Percentiles rank a stretch among this genome's conserved stretches.
phyloP scores from a whole-genome alignment of 208 protist species.

The Naegleria lovaniensis region DNA sequence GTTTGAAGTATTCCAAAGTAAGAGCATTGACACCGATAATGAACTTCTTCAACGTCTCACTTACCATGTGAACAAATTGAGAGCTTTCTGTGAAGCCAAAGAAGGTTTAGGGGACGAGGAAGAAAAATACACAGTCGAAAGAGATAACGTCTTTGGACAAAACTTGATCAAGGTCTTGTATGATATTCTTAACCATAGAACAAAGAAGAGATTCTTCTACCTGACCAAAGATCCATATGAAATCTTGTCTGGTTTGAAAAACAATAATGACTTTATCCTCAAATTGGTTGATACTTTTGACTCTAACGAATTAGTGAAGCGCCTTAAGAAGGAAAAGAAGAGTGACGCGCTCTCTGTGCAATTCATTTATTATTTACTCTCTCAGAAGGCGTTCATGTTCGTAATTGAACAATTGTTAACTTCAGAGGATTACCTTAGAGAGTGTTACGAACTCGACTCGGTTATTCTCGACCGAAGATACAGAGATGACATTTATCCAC shows the following conservation, averaged over 20 bases:
- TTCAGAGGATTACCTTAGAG: background rate
- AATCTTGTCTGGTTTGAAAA: background rate
- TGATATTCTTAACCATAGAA: background rate
- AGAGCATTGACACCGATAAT: background rate
- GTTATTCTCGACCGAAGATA: background rate
- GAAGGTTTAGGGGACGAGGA: background rate
- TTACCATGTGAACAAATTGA: background rate
- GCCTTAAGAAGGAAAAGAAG: background rate
- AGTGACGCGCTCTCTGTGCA: background rate
- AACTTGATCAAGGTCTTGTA: background rate
- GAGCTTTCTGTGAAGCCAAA: background rate
- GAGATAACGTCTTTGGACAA: background rate
- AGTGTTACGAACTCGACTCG: background rate
- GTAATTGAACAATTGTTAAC: background rate
- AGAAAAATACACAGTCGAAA: background rate
- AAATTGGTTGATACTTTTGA: background rate
- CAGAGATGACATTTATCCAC: slow-evolving; percentile 2
- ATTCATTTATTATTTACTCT: background rate
- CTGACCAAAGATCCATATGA: background rate
- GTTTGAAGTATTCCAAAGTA: background rate
- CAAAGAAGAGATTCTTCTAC: background rate
- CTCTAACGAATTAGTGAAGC: background rate
- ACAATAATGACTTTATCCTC: background rate
- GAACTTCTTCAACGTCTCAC: background rate
- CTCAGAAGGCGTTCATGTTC: background rate